Base-by-base conservation (phyloP, 306 rosid genomes). In the Begonia loranthoides region DNA sequence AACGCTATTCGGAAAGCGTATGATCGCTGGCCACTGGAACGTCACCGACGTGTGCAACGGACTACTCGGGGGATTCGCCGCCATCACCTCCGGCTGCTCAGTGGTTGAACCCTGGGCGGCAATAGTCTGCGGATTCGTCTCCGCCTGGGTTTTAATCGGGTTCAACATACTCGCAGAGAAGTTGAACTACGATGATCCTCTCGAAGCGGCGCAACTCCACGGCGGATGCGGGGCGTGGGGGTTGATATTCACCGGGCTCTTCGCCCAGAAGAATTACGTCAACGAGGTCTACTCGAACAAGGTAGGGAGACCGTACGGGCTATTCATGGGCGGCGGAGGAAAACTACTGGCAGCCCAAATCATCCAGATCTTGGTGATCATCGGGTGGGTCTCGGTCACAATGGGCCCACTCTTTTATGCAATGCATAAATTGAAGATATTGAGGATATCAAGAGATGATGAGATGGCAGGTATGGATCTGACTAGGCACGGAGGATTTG, bases 151-250 rank as follows among this genome's bases (percentile, higher is more conserved):
- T 14, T 44, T 87, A 48, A 87, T 77, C 1, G 81, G 76, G 39
- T 70, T 58, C 41, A 86, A 86, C 63, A 62, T 45, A 57, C 12
- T 75, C 1, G 93, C 95, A 0, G 76, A 46, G 41, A 74, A 16
- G 54, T 1, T 69, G 1, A 62, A 69, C 45, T 87, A 75, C 48
- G 93, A 87, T 10, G 93, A 82, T 28, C 95, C 93, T 0, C 44
- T 87, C 1, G 95, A 87, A 65, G 95, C 93, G 6, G 87, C 89
- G 16, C 93, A 87, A 28, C 68, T 87, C 0, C 95, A 87, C 57
- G 93, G 93, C 0, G 93, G 93, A 19, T 87, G 95, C 9, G 93
- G 95, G 6, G 79, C 84, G 49, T 87, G 89, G 93, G 95, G 95
- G 0, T 17, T 87, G 2, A 8, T 87, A 36, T 87, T 82, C 66